phyloP scores from a whole-genome alignment of 2,329 filamentous ascomycete species.

The Penicillium sp. region DNA sequence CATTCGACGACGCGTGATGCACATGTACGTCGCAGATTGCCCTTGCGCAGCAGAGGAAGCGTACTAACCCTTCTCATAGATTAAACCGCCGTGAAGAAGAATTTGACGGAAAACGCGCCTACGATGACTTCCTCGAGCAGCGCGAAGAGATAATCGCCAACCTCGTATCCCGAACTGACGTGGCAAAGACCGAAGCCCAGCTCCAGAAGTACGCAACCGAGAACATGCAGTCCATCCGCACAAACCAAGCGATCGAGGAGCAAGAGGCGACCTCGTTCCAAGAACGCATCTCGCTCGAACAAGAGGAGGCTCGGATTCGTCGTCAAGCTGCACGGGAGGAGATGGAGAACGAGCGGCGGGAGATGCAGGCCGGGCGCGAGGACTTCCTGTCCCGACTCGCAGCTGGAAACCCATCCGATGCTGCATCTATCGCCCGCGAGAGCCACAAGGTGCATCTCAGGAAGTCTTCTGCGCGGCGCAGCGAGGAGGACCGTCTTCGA shows the following conservation, averaged over 20 bases:
- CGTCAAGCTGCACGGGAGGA: constrained; percentile 64
- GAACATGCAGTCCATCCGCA: constrained; percentile 60
- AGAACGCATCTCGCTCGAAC: constrained; percentile 56
- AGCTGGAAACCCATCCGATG: constrained; percentile 58
- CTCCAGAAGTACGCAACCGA: constrained; percentile 70
- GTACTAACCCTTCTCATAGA: constrained; percentile 46
- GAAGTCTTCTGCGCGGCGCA: constrained; percentile 64
- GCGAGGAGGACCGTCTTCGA: constrained; percentile 50
- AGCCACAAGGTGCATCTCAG: constrained; percentile 64
- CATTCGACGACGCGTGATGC: constrained; percentile 74
- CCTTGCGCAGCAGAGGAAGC: not conserved
- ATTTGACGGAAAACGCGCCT: constrained; percentile 78
- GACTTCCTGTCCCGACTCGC: constrained; percentile 70
- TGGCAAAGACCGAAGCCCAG: constrained; percentile 60
- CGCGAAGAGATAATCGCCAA: constrained; percentile 90
- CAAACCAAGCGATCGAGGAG: constrained; percentile 50
- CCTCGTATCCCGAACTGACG: constrained; percentile 69
- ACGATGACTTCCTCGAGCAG: constrained; percentile 91
- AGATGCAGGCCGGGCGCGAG: constrained; percentile 62
- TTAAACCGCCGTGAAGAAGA: constrained; percentile 91
- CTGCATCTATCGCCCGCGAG: constrained; percentile 55
- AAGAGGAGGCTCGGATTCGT: constrained; percentile 63
- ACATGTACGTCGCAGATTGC: constrained; percentile 42
- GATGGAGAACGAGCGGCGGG: constrained; percentile 67
- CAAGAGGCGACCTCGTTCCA: constrained; percentile 49